Evolutionary conservation across 495 filamentous ascomycete genomes (phyloP), one percentile per base, ranked within the genome.

Genomic region (Lepidopterella palustris): DNA sequence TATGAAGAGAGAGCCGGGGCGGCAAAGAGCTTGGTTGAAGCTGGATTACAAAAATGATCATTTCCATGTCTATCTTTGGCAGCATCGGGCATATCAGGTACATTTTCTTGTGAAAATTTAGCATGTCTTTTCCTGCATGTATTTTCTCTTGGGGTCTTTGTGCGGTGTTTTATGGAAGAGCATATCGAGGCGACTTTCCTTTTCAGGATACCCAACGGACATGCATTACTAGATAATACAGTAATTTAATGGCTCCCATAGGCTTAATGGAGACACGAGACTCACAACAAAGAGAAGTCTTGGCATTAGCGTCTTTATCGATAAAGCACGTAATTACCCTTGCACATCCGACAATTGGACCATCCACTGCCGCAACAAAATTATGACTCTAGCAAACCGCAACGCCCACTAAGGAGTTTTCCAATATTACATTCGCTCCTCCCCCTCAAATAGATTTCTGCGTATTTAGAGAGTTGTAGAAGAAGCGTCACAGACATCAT

Each of bases 1-100:
- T 76, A 76, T 53, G 73, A 76, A 63, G 73, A 76, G 64, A 48
- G 73, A 29, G 66, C 66, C 3, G 70, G 69, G 27, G 68, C 72
- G 4, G 69, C 66, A 40, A 62, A 62, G 54, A 60, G 49, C 15
- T 53, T 72, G 58, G 66, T 67, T 5, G 64, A 67, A 52, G 55
- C 59, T 4, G 53, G 40, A 18, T 27, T 26, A 48, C 31, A 39
- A 10, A 65, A 55, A 50, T 50, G 25, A 27, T 31, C 47, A 51
- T 21, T 52, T 20, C 45, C 31, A 10, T 15, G 40, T 52, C 25
- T 26, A 31, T n/a, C n/a, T n/a, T 9, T 54, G 13, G 4, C 6
- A 13, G 18, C 29, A 42, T 3, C 35, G 9, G 18, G 18, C 13
- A 18, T 42, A 2, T 2, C 10, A 42, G 35, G 10, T 15, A 18